A percentile compares a stretch with the other conserved stretches of the same genome.
Conservation (phyloP, 768 basidiomycete genomes). For the Amanita thiersii region DNA sequence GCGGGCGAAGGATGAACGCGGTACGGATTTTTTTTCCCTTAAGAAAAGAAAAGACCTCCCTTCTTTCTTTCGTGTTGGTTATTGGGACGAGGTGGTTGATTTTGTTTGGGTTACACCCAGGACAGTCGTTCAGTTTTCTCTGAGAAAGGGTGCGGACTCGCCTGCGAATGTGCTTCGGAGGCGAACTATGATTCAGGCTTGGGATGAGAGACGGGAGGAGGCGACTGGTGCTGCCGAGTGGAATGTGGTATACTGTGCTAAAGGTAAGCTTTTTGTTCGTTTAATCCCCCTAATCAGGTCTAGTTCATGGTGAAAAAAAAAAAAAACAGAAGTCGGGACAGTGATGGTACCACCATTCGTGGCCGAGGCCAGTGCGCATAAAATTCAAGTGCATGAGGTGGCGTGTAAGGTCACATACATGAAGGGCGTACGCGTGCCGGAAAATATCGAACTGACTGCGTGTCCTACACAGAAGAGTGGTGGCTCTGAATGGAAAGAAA, state of each 20-base stretch:
- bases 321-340: constrained; percentile 13
- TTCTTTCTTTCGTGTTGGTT: not conserved
- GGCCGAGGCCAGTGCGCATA: constrained; percentile 3
- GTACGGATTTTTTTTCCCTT: constrained; percentile 23
- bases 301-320: too few relatives aligned
- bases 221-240: constrained; percentile 26
- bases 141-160: constrained; percentile 31
- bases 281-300: too few relatives aligned
- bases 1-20: constrained; percentile 34
- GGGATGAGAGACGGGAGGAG: constrained; percentile 38
- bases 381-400: constrained; percentile 14
- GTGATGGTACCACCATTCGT: constrained; percentile 10
- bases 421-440: constrained; percentile 34
- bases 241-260: constrained; percentile 35
- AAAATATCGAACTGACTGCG: constrained; percentile 10
- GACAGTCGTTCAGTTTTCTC: constrained; percentile 39
- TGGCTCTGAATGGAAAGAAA: constrained; percentile 22
- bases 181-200: constrained; percentile 31
- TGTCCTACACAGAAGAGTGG: not conserved
- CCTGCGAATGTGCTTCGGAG: constrained; percentile 27
- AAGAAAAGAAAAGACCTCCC: constrained; percentile 1
- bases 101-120: constrained; percentile 4
- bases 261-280: constrained; percentile 18
- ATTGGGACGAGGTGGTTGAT: not conserved
- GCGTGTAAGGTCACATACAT: constrained; percentile 18